Base-by-base conservation (phyloP, 164 flowering plant genomes). In the Sextonia rubra region DNA sequence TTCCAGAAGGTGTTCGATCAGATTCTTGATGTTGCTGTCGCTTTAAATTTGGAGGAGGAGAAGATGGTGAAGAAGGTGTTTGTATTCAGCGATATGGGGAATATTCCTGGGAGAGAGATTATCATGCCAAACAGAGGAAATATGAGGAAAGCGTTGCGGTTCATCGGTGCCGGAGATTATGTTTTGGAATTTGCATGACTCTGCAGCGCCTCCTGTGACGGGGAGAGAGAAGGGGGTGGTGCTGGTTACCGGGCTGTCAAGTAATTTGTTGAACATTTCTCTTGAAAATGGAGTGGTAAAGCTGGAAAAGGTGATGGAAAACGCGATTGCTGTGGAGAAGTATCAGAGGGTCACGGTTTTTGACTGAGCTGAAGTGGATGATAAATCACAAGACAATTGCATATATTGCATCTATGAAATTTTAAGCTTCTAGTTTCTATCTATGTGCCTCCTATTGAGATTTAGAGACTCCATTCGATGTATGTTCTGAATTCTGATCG, bases 41-140 rank as follows among this genome's bases (percentile, higher is more conserved):
- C 55, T 0, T 78, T 71, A 18, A 74, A 72, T 2, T 56, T 81
- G 60, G 70, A 48, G 5, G 70, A 63, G 58, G 81, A 78, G 1
- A 25, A 80, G 64, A 77, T 85, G 81, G 77, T 86, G 8, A 85
- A 82, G 80, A 80, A 83, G 47, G 47, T 88, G 0, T 78, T 88
- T 56, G 91, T 88, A 20, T 88, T 88, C 71, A 88, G 91, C 64
- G 89, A 86, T 58, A 88, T 88, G 91, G 91, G 86, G 63, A 30
- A 20, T 69, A 76, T n/a, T 2, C 20, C 0, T 85, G 87, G 90
- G 88, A 85, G 60, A 86, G 86, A 3, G 90, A 83, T 23, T 86
- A 86, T 47, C 64, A 79, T 58, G 83, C 61, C 1, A 82, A 85
- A 18, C 60, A 26, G 66, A 81, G 83, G 76, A 83, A 86, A 73